These are phyloP conservation scores for Microglena sp. DNA, from an alignment of 139 green algal species.

Conservation along the genomic window DNA sequence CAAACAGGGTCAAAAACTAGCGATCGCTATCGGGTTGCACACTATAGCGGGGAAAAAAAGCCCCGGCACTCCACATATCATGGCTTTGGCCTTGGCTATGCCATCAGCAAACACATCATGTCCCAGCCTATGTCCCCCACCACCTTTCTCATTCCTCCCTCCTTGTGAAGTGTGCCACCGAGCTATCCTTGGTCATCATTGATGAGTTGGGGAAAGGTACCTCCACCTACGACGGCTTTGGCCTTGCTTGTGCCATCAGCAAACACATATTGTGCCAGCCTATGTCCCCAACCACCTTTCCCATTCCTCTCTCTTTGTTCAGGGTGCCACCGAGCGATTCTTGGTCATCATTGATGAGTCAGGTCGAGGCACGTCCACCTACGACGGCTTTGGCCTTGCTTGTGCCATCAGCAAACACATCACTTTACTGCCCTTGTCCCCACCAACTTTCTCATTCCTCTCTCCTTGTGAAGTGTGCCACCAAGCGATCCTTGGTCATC, in stretches of 20 bases:
- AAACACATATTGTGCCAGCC: too few species aligned
- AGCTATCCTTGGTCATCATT: constrained; percentile 81
- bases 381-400: constrained; percentile 48
- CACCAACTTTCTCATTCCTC: too few species aligned
- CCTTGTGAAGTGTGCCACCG: too few species aligned
- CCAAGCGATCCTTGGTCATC: constrained; percentile 69
- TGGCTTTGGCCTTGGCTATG: constrained; percentile 50
- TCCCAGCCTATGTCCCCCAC: too few species aligned
- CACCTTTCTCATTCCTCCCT: too few species aligned
- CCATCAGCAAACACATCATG: constrained; percentile 10
- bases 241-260: too few species aligned
- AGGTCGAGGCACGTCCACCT: constrained; percentile 41
- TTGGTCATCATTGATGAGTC: constrained; percentile 63
- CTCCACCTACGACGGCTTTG: constrained; percentile 89
- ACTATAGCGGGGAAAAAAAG: too few species aligned
- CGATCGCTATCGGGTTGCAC: too few species aligned
- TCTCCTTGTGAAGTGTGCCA: constrained; percentile 67
- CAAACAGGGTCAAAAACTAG: too few species aligned
- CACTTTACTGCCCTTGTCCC: too few species aligned
- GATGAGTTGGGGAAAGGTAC: constrained; percentile 93
- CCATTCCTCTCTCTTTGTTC: too few species aligned
- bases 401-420: constrained; percentile 44
- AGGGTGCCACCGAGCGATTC: neutral
- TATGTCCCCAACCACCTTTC: too few species aligned
- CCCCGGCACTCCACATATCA: constrained; percentile 50